Percentiles rank a stretch among this genome's conserved stretches.
Conservation (phyloP, 2,329 filamentous ascomycete genomes). For the Fusarium nygamai region DNA sequence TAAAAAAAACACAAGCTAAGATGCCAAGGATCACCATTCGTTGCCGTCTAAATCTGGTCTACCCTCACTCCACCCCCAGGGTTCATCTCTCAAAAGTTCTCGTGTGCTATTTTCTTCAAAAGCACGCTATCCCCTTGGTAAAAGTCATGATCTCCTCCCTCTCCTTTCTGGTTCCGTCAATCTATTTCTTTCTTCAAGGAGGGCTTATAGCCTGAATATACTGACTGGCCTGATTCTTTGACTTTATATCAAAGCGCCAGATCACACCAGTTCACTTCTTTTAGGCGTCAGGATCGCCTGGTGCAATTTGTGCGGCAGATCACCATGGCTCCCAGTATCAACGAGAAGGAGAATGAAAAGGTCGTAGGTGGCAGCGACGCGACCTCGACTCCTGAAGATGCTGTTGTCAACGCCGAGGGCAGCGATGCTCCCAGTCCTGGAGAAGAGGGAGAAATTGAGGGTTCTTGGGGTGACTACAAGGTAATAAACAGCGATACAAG, state of each 20-base stretch:
- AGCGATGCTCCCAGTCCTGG: not conserved
- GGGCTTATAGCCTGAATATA: slow-evolving; percentile 4
- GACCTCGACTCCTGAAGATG: slow-evolving; percentile 19
- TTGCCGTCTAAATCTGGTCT: slow-evolving; percentile 9
- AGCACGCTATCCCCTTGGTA: slow-evolving; percentile 9
- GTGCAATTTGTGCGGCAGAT: not conserved
- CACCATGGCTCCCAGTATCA: slow-evolving; percentile 24
- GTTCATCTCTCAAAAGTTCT: slow-evolving; percentile 17
- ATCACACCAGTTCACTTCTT: not conserved
- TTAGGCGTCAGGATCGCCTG: not conserved
- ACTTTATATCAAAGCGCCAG: not conserved
- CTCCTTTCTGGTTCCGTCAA: not conserved
- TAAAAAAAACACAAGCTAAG: slow-evolving; percentile 31
- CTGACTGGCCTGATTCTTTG: not conserved
- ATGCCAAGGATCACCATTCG: slow-evolving; percentile 35
- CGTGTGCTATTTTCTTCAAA: slow-evolving; percentile 21
- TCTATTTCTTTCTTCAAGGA: not conserved
- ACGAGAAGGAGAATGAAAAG: slow-evolving; percentile 29
- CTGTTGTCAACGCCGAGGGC: slow-evolving; percentile 2
- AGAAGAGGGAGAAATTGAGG: slow-evolving; percentile 28
- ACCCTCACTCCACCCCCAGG: slow-evolving; percentile 28
- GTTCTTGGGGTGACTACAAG: slow-evolving; percentile 38
- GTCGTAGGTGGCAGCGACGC: not conserved
- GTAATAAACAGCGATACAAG: not conserved
- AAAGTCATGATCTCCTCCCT: not conserved